Evolutionary conservation across 306 rosid species (phyloP), one percentile per base, ranked within the genome.

Genomic region (Lotus japonicus): DNA sequence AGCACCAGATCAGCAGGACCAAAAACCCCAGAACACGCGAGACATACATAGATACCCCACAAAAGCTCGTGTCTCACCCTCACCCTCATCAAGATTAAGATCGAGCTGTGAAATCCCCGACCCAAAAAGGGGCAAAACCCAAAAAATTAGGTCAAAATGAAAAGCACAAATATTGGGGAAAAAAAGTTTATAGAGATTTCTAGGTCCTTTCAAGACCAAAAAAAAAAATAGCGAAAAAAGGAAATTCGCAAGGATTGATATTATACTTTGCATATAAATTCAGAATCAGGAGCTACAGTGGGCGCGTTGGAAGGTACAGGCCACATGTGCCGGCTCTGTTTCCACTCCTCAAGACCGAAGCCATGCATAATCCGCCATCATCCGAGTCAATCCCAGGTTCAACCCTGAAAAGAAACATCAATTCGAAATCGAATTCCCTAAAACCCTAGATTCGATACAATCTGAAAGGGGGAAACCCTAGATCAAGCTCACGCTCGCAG

Each of bases 311-410:
- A 58, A 83, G 80, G 88, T 89, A 88, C 95, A 79, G 95, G 91
- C 99, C 95, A 94, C 99, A 94, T 94, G 96, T 94, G 99, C 99
- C 89, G 90, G 69, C 81, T 87, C 82, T 81, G 86, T 85, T 80
- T 90, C 87, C 88, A 82, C 78, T 85, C 64, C 85, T 92, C 96
- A 92, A 86, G 84, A 79, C 84, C 84, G 77, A 65, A 84, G 86
- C 95, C 98, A 89, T 85, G 95, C 95, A 94, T 86, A 86, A 78
- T 91, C 97, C 87, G 77, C 90, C 98, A 92, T 90, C 83, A 73
- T 73, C 81, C 82, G 66, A 76, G 78, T 87, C 87, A 87, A 92
- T 82, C 88, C 88, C 81, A 76, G 46, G 79, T 66, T 80, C 88
- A 68, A 68, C 79, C 91, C 81, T 76, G 70, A 85, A 80, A 78